Evolutionary conservation across 2,329 filamentous ascomycete species (phyloP).

Genomic region (Arthrinium phaeospermum): DNA sequence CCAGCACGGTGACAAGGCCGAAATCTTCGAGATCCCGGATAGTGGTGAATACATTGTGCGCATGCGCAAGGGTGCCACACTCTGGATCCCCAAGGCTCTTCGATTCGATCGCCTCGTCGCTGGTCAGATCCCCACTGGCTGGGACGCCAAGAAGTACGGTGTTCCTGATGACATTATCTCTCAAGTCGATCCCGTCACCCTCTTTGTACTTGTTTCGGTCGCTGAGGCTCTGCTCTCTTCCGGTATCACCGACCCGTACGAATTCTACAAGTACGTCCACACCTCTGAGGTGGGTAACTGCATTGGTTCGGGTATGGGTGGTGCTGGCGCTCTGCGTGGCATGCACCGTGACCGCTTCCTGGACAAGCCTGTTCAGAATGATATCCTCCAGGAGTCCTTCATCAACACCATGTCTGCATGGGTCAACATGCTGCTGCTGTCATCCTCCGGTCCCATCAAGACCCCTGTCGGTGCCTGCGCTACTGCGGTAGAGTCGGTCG

Average conservation of each 20-base stretch:
- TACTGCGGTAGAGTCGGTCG: slow-evolving; percentile 94
- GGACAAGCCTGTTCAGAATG: slow-evolving; percentile 97
- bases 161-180: slow-evolving; percentile 97
- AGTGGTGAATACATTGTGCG: slow-evolving; percentile 94
- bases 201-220: slow-evolving; percentile 93
- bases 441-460: slow-evolving; percentile 97
- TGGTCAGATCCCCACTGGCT: slow-evolving; percentile 94
- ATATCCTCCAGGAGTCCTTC: slow-evolving; percentile 98
- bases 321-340: slow-evolving; percentile 85
- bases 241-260: slow-evolving; percentile 98
- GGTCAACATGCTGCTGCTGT: slow-evolving; percentile 99
- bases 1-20: slow-evolving; percentile 96
- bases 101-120: slow-evolving; percentile 97
- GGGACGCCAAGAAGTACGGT: slow-evolving; percentile 96
- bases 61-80: slow-evolving; percentile 91
- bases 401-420: slow-evolving; percentile 99
- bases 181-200: slow-evolving; percentile 94
- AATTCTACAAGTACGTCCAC: slow-evolving; percentile 99
- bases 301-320: slow-evolving; percentile 97
- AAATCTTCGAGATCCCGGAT: slow-evolving; percentile 93
- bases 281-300: slow-evolving; percentile 98
- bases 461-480: slow-evolving; percentile 97
- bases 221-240: slow-evolving; percentile 88
- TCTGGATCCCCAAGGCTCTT: slow-evolving; percentile 96
- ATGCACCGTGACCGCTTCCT: slow-evolving; percentile 99